Conservation (phyloP, 345 rosid genomes). For the Acer yangbiense region DNA sequence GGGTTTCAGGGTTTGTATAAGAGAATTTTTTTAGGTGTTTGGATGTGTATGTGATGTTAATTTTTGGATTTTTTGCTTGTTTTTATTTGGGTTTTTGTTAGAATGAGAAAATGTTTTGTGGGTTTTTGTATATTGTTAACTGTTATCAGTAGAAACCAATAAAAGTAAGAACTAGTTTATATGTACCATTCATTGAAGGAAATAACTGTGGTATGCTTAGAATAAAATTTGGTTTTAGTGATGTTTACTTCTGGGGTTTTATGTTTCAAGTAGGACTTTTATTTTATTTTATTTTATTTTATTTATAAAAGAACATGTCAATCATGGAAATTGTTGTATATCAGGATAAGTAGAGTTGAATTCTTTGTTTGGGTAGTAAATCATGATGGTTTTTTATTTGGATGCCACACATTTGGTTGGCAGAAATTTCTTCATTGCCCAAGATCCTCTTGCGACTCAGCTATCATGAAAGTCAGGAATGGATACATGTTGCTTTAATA, state of each 20-base stretch:
- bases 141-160: not conserved
- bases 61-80: not conserved
- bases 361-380: not conserved
- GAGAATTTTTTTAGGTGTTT: not conserved
- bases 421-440: not conserved
- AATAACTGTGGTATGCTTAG: not conserved
- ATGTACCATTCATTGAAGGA: not conserved
- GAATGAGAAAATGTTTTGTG: not conserved
- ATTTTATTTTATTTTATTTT: too few species aligned
- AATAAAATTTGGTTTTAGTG: not conserved
- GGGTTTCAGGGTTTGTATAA: slow-evolving; percentile 1
- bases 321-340: not conserved
- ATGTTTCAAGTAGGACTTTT: not conserved
- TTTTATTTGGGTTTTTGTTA: not conserved
- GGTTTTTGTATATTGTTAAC: not conserved
- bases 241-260: not conserved
- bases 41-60: not conserved
- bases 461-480: not conserved
- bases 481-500: not conserved
- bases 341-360: not conserved
- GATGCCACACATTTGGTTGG: not conserved
- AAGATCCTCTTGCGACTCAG: not conserved
- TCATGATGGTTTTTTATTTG: not conserved
- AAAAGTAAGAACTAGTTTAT: not conserved
- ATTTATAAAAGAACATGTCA: not conserved